A percentile compares a stretch with the other conserved stretches of the same genome.
Evolutionary conservation across 345 rosid genomes (phyloP).

Genomic region (Brassica nigra): DNA sequence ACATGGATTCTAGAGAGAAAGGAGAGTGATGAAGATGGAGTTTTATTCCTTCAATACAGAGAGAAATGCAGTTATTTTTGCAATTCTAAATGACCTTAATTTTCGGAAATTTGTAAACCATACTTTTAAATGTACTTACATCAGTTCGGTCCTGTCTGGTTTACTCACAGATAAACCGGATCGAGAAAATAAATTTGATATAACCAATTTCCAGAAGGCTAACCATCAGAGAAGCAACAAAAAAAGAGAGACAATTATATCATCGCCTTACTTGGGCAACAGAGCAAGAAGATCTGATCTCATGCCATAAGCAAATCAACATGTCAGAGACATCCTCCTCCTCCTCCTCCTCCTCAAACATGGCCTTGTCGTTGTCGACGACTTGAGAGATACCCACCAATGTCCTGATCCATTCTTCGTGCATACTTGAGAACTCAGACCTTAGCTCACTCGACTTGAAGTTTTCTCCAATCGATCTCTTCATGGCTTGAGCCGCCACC

Average conservation of each 20-base stretch:
- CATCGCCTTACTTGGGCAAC: not conserved
- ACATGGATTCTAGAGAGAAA: not conserved
- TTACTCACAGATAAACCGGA: not conserved
- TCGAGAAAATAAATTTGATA: not conserved
- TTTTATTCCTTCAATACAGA: not conserved
- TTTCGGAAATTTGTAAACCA: not conserved
- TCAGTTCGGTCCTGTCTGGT: not conserved
- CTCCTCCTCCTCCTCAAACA: conserved; percentile 29
- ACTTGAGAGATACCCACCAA: conserved; percentile 45
- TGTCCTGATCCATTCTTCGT: conserved; percentile 80
- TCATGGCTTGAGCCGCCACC: conserved; percentile 62
- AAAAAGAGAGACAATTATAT: not conserved
- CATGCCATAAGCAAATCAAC: conserved; percentile 84
- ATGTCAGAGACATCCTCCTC: conserved; percentile 60
- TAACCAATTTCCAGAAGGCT: not conserved
- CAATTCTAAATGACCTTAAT: not conserved
- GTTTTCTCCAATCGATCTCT: conserved; percentile 62
- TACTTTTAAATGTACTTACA: not conserved
- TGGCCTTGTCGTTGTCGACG: conserved; percentile 17
- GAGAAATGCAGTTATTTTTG: not conserved
- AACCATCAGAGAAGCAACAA: conserved; percentile 1
- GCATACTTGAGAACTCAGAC: conserved; percentile 84
- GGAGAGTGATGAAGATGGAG: not conserved
- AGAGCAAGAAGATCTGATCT: conserved; percentile 46
- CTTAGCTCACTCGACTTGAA: conserved; percentile 81